phyloP scores from a whole-genome alignment of 2,329 filamentous ascomycete species.

The Whalleya microplaca region DNA sequence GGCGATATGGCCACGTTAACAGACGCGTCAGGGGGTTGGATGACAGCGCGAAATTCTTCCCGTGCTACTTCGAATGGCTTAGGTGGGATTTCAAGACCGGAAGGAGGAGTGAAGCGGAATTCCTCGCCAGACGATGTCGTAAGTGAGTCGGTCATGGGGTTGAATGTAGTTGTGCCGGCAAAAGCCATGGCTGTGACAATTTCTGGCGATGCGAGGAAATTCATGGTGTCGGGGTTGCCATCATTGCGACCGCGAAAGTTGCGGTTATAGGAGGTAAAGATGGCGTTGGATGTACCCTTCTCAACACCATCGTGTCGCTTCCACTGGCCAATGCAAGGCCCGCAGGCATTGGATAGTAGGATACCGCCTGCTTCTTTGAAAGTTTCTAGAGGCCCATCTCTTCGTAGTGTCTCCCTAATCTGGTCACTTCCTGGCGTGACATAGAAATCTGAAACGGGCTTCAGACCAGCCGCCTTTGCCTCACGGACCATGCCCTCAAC shows the following conservation, averaged over 20 bases:
- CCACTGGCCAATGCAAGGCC: slow-evolving; percentile 94
- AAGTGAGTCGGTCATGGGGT: slow-evolving; percentile 87
- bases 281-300: slow-evolving; percentile 90
- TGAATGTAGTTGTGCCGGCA: slow-evolving; percentile 90
- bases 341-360: slow-evolving; percentile 93
- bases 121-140: slow-evolving; percentile 76
- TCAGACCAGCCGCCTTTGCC: slow-evolving; percentile 84
- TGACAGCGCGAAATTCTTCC: slow-evolving; percentile 69
- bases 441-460: slow-evolving; percentile 90
- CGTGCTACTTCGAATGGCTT: slow-evolving; percentile 73
- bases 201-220: slow-evolving; percentile 96
- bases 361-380: slow-evolving; percentile 86
- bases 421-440: slow-evolving; percentile 97
- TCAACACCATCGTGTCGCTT: slow-evolving; percentile 81
- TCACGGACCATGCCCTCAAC: slow-evolving; percentile 93
- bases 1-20: slow-evolving; percentile 80
- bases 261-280: slow-evolving; percentile 96
- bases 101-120: slow-evolving; percentile 84
- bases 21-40: slow-evolving; percentile 70
- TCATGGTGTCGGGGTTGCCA: slow-evolving; percentile 96
- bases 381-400: slow-evolving; percentile 83
- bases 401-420: slow-evolving; percentile 90
- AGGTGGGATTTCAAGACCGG: slow-evolving; percentile 66
- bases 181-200: slow-evolving; percentile 96
- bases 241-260: slow-evolving; percentile 98